Base-by-base conservation (phyloP, 177 flowering plant species). In the Vitis hybrid region DNA sequence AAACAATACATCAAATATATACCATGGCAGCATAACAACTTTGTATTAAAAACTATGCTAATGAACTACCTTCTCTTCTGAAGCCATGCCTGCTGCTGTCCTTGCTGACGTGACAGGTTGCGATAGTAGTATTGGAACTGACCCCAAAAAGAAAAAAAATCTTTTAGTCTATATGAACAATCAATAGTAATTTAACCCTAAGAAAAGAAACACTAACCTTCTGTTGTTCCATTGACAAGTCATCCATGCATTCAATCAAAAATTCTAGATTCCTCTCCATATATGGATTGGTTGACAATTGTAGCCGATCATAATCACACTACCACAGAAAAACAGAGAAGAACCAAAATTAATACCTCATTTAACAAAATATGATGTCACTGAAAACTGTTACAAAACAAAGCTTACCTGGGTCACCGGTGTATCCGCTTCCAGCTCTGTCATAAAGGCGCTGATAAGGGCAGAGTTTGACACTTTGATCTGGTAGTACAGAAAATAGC, bases 391-490 rank as follows among this genome's bases (percentile, higher is more conserved):
- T 51, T 49, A 50, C 52, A 14, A n/a, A 19, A 55, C 2, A 30
- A 51, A 13, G 15, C 4, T 57, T 77, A 96, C 99, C 94, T 93
- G 98, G 59, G 86, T 77, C 63, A 93, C 93, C 40, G 94, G 93
- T 49, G 97, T 54, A 73, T 93, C 99, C 58, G 95, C 72, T 78
- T 96, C 98, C 54, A 92, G 83, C 74, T 88, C 91, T 14, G 97
- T 91, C 99, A 96, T 96, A 72, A 91, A 92, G 56, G 99, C 97
- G 80, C 97, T 93, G 68, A 92, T 78, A 71, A 96, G 97, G 4
- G 99, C 95, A 78, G 98, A 96, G 82, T 96, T 96, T 65, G 98
- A 93, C 73, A 96, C 98, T 77, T 96, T 93, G 52, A 96, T 91
- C 99, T 95, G 88, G 23, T 14, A 67, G 32, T 30, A 65, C 8